Percentiles rank a stretch among this genome's conserved stretches.
These are phyloP conservation scores for Tulasnella sp. DNA, from an alignment of 768 basidiomycete genomes.

Conservation along the genomic window DNA sequence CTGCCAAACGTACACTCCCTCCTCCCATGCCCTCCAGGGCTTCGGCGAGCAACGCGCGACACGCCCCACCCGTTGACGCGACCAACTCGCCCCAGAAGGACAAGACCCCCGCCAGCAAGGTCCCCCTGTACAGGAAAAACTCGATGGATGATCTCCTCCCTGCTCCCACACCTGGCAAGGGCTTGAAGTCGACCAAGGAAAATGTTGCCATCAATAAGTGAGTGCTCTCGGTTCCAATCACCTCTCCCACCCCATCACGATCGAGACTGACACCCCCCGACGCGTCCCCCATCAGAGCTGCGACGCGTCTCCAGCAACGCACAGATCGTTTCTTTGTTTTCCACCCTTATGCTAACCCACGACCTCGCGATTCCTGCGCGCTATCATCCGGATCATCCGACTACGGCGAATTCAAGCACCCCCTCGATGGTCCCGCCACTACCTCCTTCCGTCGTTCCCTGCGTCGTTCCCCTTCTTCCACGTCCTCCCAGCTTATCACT, in stretches of 20 bases:
- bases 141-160: conserved; percentile 68
- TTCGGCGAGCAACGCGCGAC: conserved; percentile 26
- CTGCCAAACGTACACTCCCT: conserved; percentile 52
- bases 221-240: not conserved
- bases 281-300: not conserved
- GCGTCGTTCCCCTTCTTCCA: conserved; percentile 9
- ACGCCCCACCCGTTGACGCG: conserved; percentile 20
- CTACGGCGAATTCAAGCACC: not conserved
- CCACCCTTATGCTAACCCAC: conserved; percentile 11
- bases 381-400: not conserved
- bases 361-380: not conserved
- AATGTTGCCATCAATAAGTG: conserved; percentile 10
- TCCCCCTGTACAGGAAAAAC: conserved; percentile 60
- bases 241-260: not conserved
- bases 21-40: conserved; percentile 21
- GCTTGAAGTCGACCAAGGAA: not conserved
- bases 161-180: not conserved
- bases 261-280: not conserved
- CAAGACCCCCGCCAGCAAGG: conserved; percentile 27
- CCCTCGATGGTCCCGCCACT: not conserved
- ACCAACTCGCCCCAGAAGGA: conserved; percentile 33
- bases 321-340: conserved; percentile 13
- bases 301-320: conserved; percentile 9
- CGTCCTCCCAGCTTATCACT: conserved; percentile 9
- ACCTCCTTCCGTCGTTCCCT: not conserved